Evolutionary conservation across 2,329 filamentous ascomycete species (phyloP).

Genomic region (Botrytis cinerea): DNA sequence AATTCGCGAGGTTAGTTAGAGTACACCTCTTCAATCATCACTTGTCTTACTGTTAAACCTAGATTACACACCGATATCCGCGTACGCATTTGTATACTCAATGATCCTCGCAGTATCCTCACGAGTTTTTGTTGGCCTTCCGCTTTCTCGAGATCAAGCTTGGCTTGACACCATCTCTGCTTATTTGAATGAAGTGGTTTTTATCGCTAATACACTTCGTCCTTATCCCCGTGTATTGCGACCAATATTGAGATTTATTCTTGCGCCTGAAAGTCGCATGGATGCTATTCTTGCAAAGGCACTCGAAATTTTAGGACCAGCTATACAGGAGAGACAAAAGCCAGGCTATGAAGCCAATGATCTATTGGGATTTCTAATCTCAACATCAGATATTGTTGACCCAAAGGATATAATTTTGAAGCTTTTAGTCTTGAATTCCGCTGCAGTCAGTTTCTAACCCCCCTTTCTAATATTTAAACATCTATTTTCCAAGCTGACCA

Average conservation of each 20-base stretch:
- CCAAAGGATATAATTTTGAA: conserved; percentile 7
- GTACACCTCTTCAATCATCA: neutral
- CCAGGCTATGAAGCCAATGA: neutral
- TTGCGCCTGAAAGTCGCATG: conserved; percentile 17
- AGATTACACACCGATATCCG: neutral
- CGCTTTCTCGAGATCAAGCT: conserved; percentile 34
- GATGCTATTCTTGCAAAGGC: conserved; percentile 16
- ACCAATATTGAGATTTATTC: neutral
- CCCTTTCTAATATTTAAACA: neutral
- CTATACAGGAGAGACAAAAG: conserved; percentile 10
- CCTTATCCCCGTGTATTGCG: conserved; percentile 1
- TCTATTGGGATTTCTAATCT: conserved; percentile 5
- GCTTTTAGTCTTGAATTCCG: conserved; percentile 4
- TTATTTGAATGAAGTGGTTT: neutral
- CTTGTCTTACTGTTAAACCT: neutral
- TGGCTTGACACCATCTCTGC: conserved; percentile 30
- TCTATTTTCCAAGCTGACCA: neutral
- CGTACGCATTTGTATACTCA: conserved; percentile 2
- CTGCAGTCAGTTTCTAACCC: neutral
- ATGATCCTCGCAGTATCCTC: conserved; percentile 13
- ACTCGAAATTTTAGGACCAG: neutral
- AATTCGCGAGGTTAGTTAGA: neutral
- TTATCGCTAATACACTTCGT: neutral
- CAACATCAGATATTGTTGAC: neutral
- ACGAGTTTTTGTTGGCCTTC: conserved; percentile 36